Base-by-base conservation (phyloP, 768 basidiomycete genomes). In the Tubosaeta sp. region DNA sequence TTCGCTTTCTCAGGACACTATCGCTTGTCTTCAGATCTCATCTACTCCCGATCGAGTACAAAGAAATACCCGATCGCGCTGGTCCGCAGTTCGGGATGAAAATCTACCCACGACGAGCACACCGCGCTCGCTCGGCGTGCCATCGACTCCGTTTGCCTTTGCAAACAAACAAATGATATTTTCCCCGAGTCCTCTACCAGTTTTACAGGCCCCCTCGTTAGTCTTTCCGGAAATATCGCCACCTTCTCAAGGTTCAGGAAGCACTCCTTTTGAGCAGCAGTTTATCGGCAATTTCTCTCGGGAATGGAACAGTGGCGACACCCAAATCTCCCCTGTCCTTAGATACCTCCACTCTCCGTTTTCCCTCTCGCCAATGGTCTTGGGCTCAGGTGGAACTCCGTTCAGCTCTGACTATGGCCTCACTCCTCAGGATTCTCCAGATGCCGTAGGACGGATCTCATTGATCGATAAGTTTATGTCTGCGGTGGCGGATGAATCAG, bases 231-330 rank as follows among this genome's bases (percentile, higher is more conserved):
- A 56, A 14, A 58, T 70, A 39, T 68, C 68, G 10, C 67, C 64
- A 0, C 68, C 62, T 34, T 58, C 55, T 27, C 63, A 58, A 40
- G 65, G 54, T 45, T 51, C 57, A 16, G 56, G 47, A 53, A 59
- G 56, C 24, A 62, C 67, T 1, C 64, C 67, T 8, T 68, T 68
- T 14, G 67, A 66, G 27, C 58, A 57, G 29, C 66, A 66, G 32
- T 68, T 69, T 36, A n/a, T 21, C 18, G 44, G 49, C 46, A 43
- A 63, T 38, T 55, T 59, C 19, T 40, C 59, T 39, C 56, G 40
- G 18, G 57, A 51, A 32, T 68, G 58, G 64, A 55, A 29, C 49
- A 40, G 14, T 34, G 22, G 31, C 43, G 44, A 54, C 19, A 47
- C 48, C 6, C 62, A 59, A 7, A 39, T 60, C 4, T 68, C 67